These are phyloP conservation scores for Boeremia lycopersici DNA, from an alignment of 2,329 filamentous ascomycete species.

Conservation along the genomic window DNA sequence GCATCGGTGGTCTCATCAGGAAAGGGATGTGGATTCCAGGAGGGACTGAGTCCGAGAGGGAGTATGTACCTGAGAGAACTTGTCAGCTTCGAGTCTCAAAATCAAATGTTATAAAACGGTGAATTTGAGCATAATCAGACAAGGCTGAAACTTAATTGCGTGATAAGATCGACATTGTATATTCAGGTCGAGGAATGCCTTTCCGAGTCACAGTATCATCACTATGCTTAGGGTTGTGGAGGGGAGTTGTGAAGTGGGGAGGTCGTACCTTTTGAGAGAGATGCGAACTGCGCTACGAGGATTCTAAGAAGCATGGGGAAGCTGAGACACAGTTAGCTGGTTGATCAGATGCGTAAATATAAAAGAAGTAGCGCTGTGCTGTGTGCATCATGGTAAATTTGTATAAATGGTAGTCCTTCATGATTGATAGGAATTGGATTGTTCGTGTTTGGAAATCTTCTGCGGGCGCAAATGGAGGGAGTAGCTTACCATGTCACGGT, in stretches of 20 bases:
- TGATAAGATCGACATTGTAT: constrained; percentile 67
- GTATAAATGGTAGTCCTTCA: constrained; percentile 60
- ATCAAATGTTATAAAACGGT: constrained; percentile 18
- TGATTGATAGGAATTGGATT: constrained; percentile 64
- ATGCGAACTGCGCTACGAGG: background rate
- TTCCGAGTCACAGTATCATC: constrained; percentile 69
- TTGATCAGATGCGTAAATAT: background rate
- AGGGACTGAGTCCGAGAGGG: constrained; percentile 17
- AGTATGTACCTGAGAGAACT: constrained; percentile 40
- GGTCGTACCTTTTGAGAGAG: constrained; percentile 50
- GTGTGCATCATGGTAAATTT: constrained; percentile 63
- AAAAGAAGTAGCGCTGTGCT: constrained; percentile 13
- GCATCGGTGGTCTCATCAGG: constrained; percentile 69
- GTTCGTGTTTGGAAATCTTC: constrained; percentile 56
- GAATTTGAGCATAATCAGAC: constrained; percentile 58
- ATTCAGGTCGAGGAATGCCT: constrained; percentile 73
- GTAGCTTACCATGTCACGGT: constrained; percentile 24
- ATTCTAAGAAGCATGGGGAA: background rate
- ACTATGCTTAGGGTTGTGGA: constrained; percentile 48
- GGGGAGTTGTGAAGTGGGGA: constrained; percentile 10
- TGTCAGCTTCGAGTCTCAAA: constrained; percentile 34
- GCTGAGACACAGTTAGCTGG: constrained; percentile 28
- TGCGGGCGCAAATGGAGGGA: constrained; percentile 25
- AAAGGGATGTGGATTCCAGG: constrained; percentile 19
- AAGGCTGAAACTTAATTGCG: constrained; percentile 71